Evolutionary conservation across 352 stramenopile species (phyloP).

Genomic region (Globisporangium viniferum): DNA sequence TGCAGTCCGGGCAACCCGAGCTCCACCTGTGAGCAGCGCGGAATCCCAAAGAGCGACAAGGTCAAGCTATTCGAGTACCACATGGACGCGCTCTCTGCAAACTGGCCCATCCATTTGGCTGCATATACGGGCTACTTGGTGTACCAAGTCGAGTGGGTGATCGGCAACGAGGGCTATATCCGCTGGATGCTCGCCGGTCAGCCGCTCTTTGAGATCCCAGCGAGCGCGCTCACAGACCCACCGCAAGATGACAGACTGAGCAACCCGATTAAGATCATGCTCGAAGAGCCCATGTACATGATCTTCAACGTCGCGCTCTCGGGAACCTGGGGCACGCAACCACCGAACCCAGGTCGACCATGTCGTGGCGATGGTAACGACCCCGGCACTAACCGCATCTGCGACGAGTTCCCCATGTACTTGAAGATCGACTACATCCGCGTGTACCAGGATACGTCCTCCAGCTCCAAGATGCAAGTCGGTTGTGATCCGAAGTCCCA

Average conservation of each 20-base stretch:
- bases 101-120: conserved; percentile 77
- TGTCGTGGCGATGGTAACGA: conserved; percentile 54
- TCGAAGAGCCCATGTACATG: conserved; percentile 93
- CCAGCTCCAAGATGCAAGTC: conserved; percentile 43
- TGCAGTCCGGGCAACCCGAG: conserved; percentile 52
- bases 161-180: conserved; percentile 41
- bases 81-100: conserved; percentile 92
- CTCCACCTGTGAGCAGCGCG: conserved; percentile 2
- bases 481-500: conserved; percentile 61
- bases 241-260: conserved; percentile 39
- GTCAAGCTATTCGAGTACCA: conserved; percentile 64
- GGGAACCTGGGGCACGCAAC: conserved; percentile 78
- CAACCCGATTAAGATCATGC: conserved; percentile 89
- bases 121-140: conserved; percentile 82
- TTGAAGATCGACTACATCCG: conserved; percentile 82
- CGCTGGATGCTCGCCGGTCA: conserved; percentile 79
- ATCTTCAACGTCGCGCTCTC: conserved; percentile 96
- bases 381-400: conserved; percentile 47
- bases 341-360: conserved; percentile 55
- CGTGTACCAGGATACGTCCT: conserved; percentile 57
- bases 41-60: conserved; percentile 20
- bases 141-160: conserved; percentile 73
- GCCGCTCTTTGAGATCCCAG: conserved; percentile 87
- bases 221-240: conserved; percentile 42
- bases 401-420: conserved; percentile 61